Evolutionary conservation across 208 protist genomes (phyloP), one percentile per base, ranked within the genome.

Genomic region (Leishmania lainsoni): DNA sequence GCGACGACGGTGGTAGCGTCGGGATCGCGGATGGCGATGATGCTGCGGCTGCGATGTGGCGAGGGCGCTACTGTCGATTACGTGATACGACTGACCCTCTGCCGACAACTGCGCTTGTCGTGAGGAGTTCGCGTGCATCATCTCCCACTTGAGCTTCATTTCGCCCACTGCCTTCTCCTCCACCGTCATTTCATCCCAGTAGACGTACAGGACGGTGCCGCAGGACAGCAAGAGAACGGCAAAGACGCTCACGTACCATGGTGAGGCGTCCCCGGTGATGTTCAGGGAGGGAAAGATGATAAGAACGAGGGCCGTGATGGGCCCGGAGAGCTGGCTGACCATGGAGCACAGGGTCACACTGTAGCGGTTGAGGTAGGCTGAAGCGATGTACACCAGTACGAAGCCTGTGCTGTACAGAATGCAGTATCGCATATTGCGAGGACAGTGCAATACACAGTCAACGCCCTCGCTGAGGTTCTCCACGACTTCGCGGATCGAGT

Each of bases 311-410:
- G 90, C 90, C 10, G 90, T 92, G 75, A 87, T 76, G 63, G 90
- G 90, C 0, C 79, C 87, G 0, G 88, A 80, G 54, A 94, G 83
- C 72, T 94, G 90, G 42, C 80, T 87, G 56, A 94, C 90, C 89
- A 94, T 90, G 52, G 90, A 85, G 69, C 89, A 92, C 22, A 94
- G 84, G 61, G 90, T 94, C 48, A 92, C 90, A 58, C 87, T 92
- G 85, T 89, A 90, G 58, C 91, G 90, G 69, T 94, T 90, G 6
- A 94, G 82, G 79, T 94, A 92, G 16, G 88, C 88, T 8, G 86
- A 78, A 2, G 81, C 83, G 65, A 92, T 80, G 78, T 94, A 94
- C 14, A 86, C 83, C 12, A 87, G 65, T 0, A 92, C 81, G 71
- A 92, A 94, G 74, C 88, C 86, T 29, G 72, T 76, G 81, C 87